These are phyloP conservation scores for Serendipita indica DNA, from an alignment of 768 basidiomycete genomes.

Conservation along the genomic window DNA sequence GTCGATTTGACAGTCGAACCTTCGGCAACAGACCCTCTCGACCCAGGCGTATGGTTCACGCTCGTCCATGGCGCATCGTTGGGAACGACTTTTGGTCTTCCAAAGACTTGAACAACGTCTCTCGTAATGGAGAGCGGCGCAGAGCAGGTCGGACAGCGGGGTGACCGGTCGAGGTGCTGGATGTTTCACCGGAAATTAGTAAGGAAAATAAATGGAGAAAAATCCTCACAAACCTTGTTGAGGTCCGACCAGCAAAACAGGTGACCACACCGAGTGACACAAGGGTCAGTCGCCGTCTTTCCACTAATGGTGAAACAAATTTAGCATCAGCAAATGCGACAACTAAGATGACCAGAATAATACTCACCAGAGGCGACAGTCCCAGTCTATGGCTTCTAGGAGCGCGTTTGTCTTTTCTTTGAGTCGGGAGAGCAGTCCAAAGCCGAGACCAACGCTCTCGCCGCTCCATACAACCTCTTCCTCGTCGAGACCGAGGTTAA, in stretches of 20 bases:
- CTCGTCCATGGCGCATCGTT: conserved; percentile 7
- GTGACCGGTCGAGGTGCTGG: background rate
- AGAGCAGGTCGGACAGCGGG: background rate
- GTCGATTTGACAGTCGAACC: background rate
- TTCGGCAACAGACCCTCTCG: background rate
- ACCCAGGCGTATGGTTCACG: conserved; percentile 6
- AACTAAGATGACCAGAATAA: background rate
- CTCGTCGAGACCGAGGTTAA: conserved; percentile 1
- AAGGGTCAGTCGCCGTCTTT: conserved; percentile 6
- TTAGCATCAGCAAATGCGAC: background rate
- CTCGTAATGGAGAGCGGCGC: conserved; percentile 6
- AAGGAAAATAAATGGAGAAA: background rate
- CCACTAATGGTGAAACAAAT: background rate
- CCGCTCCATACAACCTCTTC: conserved; percentile 4
- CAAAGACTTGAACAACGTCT: conserved; percentile 9
- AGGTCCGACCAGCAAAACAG: conserved; percentile 6
- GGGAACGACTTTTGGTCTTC: conserved; percentile 4
- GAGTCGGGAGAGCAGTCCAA: background rate
- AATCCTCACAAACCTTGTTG: background rate
- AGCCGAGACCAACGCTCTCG: conserved; percentile 7
- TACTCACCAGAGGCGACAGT: conserved; percentile 1
- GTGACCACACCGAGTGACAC: conserved; percentile 8
- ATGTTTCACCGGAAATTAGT: background rate
- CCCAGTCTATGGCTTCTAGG: conserved; percentile 5
- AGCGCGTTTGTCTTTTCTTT: conserved; percentile 8